Evolutionary conservation across 805 yeast species (phyloP), one percentile per base, ranked within the genome.

Genomic region (Millerago galiae): DNA sequence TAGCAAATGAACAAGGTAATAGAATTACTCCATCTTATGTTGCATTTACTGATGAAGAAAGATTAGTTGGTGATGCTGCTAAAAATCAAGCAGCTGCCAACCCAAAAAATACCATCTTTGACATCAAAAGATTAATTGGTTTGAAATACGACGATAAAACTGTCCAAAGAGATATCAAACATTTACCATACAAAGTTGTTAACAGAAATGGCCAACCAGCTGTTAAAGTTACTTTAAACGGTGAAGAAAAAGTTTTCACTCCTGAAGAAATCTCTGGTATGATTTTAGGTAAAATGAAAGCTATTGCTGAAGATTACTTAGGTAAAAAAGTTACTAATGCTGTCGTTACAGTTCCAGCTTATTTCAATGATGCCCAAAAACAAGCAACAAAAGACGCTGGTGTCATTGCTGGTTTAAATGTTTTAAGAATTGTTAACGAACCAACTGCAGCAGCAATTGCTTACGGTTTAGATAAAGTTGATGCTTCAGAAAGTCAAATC

Each of bases 361-460:
- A 86, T 70, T 86, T 86, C 75, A 87, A 85, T 65, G 95, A 86
- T 70, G 91, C 95, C 48, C 95, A 86, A 71, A 81, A 95, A 71
- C 95, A 86, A 67, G 95, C 95, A 52, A 86, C 95, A 45, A 86
- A 86, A 72, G 95, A 86, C 65, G 95, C 95, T 35, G 95, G 95
- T 73, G 77, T 83, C 48, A 86, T 86, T 74, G 95, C 95, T 38
- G 95, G 95, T 58, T 74, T 86, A 63, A 85, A 83, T 63, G 87
- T 86, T 51, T 72, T 86, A 67, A 82, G 95, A 75, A 86, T 86
- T 56, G 91, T 86, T 49, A 86, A 86, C 65, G 95, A 86, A 74
- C 95, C 95, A 58, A 89, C 97, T 47, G 97, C 97, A 37, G 97
- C 97, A 54, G 97, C 97, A 43, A 87, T 89, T 67, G 97, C 97